Base-by-base conservation (phyloP, 768 basidiomycete genomes). In the Pisolithus marmoratus region DNA sequence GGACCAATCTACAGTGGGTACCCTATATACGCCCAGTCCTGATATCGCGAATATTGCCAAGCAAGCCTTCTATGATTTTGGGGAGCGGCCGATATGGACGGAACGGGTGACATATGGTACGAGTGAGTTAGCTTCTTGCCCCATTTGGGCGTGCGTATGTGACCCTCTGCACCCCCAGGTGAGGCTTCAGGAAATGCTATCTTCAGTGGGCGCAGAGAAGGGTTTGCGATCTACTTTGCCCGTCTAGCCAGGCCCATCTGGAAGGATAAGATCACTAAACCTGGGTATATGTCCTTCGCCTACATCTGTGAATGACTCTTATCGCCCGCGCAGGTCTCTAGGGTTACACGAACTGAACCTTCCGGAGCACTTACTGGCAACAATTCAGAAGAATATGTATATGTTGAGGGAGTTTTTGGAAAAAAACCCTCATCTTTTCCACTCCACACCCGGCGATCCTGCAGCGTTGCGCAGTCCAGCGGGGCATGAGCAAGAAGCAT, bases 131-230 rank as follows among this genome's bases (percentile, higher is more conserved):
- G 11, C 46, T 34, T 51, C 31, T 12, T 40, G 11, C 37, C 36
- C 48, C 37, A 53, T 45, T 36, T 45, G 19, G 14, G 9, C 27
- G 24, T 51, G 5, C 14, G 5, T 12, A 37, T 22, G 42, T 46
- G 53, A 26, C 27, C 52, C 34, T 53, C 48, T 26, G 52, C 37
- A 29, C 22, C 51, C 38, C 19, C 53, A 82, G 85, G 80, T 38
- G 85, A 87, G 56, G 80, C 74, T 59, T 80, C 83, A 46, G 87
- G 88, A 15, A 85, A 79, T 43, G 82, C 86, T 3, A 80, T 83
- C 50, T 96, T 88, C 67, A 93, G 90, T 57, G 89, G 93, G 27
- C 79, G 93, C 51, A 79, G 93, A 53, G 91, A 96, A 70, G 94
- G 91, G 2, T 76, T 98, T 45, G 86, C 86, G 0, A 68, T 95